Evolutionary conservation across 2,329 filamentous ascomycete genomes (phyloP), one percentile per base, ranked within the genome.

Genomic region (Pseudogymnoascus destructans): DNA sequence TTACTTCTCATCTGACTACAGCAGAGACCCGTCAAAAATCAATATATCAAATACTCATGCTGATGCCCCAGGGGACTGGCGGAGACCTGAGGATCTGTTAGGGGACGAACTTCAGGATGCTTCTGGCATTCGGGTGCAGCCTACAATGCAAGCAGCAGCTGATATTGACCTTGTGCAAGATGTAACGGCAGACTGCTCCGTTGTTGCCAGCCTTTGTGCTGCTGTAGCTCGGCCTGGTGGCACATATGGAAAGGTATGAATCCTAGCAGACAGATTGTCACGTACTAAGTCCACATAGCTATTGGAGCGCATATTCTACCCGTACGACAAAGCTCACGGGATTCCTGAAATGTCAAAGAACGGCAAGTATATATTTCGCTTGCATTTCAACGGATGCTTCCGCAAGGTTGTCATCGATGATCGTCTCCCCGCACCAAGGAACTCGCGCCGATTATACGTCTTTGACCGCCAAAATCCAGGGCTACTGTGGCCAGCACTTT

Each of bases 331-430:
- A 36, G 68, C 75, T 2, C 75, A 74, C 7, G 73, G 75, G 9
- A 73, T 74, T 5, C 87, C 90, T 0, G 72, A 72, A 17, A 69
- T 86, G 2, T 95, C 92, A 1, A 72, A 77, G 3, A 95, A 85
- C 60, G 92, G 93, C 15, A 95, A 91, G 72, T 98, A 98, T 66
- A 76, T 96, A 10, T 84, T 95, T 58, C 84, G 86, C n/a, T 81
- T 98, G 66, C 87, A 95, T 68, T 97, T 98, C 74, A 98, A 98
- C 66, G 93, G 93, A 13, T 93, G 89, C 67, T 91, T 86, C 70
- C 84, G 93, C 55, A 86, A 84, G 65, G 90, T 98, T 0, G 77
- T 86, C 15, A 88, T 98, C 61, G 93, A 98, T 67, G 92, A 97
- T 69, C 81, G 86, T 17, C 78, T 98, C 13, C 93, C 93, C 0